Percentiles rank a stretch among this genome's conserved stretches.
Evolutionary conservation across 805 yeast species (phyloP).

Genomic region (Ogataea allantospora): DNA sequence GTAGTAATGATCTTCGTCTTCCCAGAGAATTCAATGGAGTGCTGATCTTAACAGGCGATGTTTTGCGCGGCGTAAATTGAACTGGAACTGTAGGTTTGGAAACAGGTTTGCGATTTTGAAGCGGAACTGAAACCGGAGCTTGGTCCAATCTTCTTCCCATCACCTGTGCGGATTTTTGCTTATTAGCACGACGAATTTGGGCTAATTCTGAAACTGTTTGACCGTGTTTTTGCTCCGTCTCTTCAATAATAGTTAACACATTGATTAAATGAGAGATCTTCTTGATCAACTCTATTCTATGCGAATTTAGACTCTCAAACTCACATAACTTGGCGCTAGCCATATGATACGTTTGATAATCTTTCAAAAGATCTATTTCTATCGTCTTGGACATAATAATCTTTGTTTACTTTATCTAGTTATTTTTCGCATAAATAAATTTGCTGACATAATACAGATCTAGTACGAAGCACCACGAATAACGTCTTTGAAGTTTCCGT

Average conservation of each 20-base stretch:
- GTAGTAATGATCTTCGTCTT: constrained; percentile 2
- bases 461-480: constrained; percentile 12
- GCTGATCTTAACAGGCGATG: not conserved
- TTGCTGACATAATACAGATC: not conserved
- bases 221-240: constrained; percentile 13
- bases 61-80: constrained; percentile 2
- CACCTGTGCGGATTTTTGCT: not conserved
- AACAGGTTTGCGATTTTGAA: constrained; percentile 1
- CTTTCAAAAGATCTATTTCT: constrained; percentile 2
- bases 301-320: constrained; percentile 2
- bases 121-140: not conserved
- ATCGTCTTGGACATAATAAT: constrained; percentile 2
- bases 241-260: constrained; percentile 9
- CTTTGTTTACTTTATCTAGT: not conserved
- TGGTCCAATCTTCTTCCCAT: not conserved
- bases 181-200: constrained; percentile 4
- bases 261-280: constrained; percentile 13
- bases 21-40: not conserved
- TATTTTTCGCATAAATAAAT: not conserved
- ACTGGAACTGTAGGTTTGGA: not conserved
- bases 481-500: constrained; percentile 19
- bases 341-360: constrained; percentile 6
- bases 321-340: constrained; percentile 3
- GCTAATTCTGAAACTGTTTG: constrained; percentile 5
- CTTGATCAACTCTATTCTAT: constrained; percentile 13